Base-by-base conservation (phyloP, 2,329 filamentous ascomycete species). In the Pezicula neosporulosa region DNA sequence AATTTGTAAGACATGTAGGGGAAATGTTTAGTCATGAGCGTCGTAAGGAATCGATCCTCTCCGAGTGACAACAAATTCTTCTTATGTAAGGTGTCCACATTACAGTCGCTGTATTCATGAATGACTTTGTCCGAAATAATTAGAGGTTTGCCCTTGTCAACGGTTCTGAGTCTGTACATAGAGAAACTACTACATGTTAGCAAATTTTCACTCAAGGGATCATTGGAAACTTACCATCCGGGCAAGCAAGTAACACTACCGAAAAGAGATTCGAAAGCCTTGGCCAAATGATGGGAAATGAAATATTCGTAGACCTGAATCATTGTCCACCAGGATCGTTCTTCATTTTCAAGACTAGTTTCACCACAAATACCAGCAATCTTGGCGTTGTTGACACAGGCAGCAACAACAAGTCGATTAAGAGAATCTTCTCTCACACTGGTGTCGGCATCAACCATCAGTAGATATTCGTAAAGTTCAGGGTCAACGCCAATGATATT, bases 251-350 rank as follows among this genome's bases (percentile, higher is more conserved):
- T 99, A 55, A 99, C 94, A 70, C 90, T 96, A 66, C 92, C 94
- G 66, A 99, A 99, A 54, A 99, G 82, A 54, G 91, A 97, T 70
- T 99, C 94, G 67, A 99, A 99, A 56, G 94, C 90, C 76, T 99
- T 99, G 49, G 94, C 80, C 68, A 99, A 75, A 72, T 99, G 89
- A 78, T 99, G 94, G 28, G 94, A 97, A 66, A 99, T 99, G 70
- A 92, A 99, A 77, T 99, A 99, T 70, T 99, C 94, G 74, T 99
- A 99, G 58, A 99, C 94, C 70, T 99, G 94, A 65, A 99, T 99
- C 94, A 99, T 99, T 12, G 94, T 99, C 90, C 90, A 96, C 91
- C 92, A 97, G 63, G 86, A 92, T 60, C 86, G 82, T 63, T 97
- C 90, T 69, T 97, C 93, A 64, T 99, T 99, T 68, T 97, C 89